Base-by-base conservation (phyloP, 371 early-diverging fungal genomes). In the Batkoa obscura region DNA sequence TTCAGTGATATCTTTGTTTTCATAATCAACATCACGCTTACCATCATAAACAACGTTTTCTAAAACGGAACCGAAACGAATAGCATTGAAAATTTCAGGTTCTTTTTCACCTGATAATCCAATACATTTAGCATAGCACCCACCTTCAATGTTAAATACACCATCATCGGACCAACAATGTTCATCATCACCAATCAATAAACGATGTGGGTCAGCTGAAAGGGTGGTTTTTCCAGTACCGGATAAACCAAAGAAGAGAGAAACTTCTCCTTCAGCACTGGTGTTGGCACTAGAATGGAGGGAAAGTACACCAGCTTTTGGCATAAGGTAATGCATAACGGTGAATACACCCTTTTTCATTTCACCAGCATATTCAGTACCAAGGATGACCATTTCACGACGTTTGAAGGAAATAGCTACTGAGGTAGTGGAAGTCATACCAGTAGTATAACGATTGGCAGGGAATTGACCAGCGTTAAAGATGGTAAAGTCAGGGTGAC, bases 301-400 rank as follows among this genome's bases (percentile, higher is more conserved):
- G 23, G 94, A 94, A 9, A 96, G 76, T 35, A 94, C 94, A 58
- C 93, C 93, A 34, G 86, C 83, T 75, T 90, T 90, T 58, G 96
- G 80, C 95, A 94, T 94, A 62, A 89, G 72, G 76, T 96, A 94
- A 74, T 96, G 94, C 96, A 96, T 94, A 54, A 96, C 92, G 33
- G 94, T 91, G 70, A 95, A 93, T 58, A 79, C 74, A 58, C 96
- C 96, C 80, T 95, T 95, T 76, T 94, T 96, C 96, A 96, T 96
- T 74, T 96, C 96, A 59, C 96, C 96, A 50, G 96, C 96, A 64
- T 96, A 96, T 67, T 92, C 87, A 58, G 94, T 90, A 54, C 96
- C 96, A 43, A 96, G 79, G 60, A 96, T 94, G 54, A 96, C 91
- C 75, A 81, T 75, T 61, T 80, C 80, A 8, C 62, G 62, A 43